These are phyloP conservation scores for Leucocoprinus leucothites DNA, from an alignment of 768 basidiomycete genomes.

Conservation along the genomic window DNA sequence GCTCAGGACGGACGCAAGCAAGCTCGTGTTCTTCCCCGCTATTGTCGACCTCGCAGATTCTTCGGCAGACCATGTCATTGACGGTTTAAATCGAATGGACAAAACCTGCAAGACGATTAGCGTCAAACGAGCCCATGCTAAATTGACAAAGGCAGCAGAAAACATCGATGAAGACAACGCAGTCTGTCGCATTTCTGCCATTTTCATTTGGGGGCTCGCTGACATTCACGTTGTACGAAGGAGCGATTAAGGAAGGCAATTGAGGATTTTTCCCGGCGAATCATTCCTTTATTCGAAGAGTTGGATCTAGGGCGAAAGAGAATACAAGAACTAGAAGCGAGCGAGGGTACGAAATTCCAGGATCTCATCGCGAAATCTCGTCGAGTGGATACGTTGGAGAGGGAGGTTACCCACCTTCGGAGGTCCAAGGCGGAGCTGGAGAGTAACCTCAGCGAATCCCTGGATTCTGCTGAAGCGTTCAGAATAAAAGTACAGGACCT, in stretches of 20 bases:
- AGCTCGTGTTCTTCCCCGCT: slow-evolving; percentile 6
- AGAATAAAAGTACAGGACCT: slow-evolving; percentile 11
- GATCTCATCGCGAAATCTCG: slow-evolving; percentile 16
- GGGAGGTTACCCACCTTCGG: slow-evolving; percentile 5
- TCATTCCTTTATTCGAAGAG: slow-evolving; percentile 34
- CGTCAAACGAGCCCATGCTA: slow-evolving; percentile 32
- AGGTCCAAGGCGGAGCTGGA: slow-evolving; percentile 15
- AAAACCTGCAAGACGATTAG: slow-evolving; percentile 18
- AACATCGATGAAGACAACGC: slow-evolving; percentile 21
- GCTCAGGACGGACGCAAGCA: not conserved
- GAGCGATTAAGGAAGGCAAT: slow-evolving; percentile 30
- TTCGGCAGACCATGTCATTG: slow-evolving; percentile 7
- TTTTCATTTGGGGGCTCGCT: not conserved
- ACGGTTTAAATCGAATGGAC: slow-evolving; percentile 12
- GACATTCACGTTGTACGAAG: slow-evolving; percentile 19
- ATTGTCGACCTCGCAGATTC: not conserved
- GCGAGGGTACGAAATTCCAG: not conserved
- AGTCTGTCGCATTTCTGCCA: slow-evolving; percentile 22
- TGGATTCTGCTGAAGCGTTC: slow-evolving; percentile 9
- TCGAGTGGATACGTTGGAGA: slow-evolving; percentile 14
- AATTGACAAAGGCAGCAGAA: slow-evolving; percentile 28
- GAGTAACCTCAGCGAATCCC: slow-evolving; percentile 16
- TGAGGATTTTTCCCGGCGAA: slow-evolving; percentile 37
- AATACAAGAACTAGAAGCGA: slow-evolving; percentile 21
- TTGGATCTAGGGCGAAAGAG: slow-evolving; percentile 26